A percentile compares a stretch with the other conserved stretches of the same genome.
Conservation (phyloP, 164 flowering plant genomes). For the Cinnamomum micranthum region DNA sequence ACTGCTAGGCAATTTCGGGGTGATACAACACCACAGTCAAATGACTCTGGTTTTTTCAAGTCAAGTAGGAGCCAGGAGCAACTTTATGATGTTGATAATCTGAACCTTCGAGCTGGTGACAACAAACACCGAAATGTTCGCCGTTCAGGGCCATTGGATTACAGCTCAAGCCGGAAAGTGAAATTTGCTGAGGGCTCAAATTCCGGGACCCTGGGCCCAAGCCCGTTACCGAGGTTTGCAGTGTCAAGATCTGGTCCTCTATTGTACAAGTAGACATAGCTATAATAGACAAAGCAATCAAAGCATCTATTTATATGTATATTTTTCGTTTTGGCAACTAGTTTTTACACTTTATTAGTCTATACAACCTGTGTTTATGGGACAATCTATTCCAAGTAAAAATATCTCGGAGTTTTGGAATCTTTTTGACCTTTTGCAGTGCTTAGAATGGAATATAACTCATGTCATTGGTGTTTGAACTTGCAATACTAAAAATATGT, state of each 20-base stretch:
- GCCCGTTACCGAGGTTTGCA: slow-evolving; percentile 92
- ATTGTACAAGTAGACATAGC: slow-evolving; percentile 50
- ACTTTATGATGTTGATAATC: slow-evolving; percentile 38
- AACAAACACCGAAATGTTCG: slow-evolving; percentile 50
- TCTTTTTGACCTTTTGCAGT: too few relatives aligned
- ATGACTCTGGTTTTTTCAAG: slow-evolving; percentile 57
- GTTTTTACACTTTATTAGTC: too few relatives aligned
- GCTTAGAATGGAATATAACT: too few relatives aligned
- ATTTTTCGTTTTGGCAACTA: too few relatives aligned
- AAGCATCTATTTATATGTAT: too few relatives aligned
- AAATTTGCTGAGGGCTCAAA: slow-evolving; percentile 68
- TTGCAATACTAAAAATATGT: too few relatives aligned
- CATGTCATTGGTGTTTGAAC: too few relatives aligned
- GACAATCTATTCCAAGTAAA: too few relatives aligned
- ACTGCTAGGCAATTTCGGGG: slow-evolving; percentile 45
- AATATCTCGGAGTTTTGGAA: too few relatives aligned
- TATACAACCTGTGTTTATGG: too few relatives aligned
- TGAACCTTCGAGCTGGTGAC: slow-evolving; percentile 33
- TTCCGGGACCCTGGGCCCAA: slow-evolving; percentile 79
- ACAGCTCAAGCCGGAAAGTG: slow-evolving; percentile 63
- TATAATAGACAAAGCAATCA: too few relatives aligned
- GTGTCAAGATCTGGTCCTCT: slow-evolving; percentile 97
- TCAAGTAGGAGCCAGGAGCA: slow-evolving; percentile 57
- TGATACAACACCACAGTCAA: slow-evolving; percentile 52
- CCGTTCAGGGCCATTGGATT: slow-evolving; percentile 89